Evolutionary conservation across 2,329 filamentous ascomycete species (phyloP).

Genomic region (Onygenales sp.): DNA sequence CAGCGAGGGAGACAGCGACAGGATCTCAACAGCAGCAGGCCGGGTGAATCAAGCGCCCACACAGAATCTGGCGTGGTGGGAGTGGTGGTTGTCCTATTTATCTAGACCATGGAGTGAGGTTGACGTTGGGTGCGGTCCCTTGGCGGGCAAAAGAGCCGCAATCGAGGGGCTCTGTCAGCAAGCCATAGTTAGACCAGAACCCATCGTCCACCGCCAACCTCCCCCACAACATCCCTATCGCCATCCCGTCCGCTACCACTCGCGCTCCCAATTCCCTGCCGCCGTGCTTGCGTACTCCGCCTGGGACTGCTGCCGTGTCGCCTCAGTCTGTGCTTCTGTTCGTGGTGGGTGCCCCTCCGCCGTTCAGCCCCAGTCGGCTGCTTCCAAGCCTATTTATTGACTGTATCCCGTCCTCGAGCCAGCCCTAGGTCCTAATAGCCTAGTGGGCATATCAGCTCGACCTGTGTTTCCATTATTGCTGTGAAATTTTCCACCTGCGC

Average conservation of each 20-base stretch:
- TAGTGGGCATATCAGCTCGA: background rate
- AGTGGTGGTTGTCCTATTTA: background rate
- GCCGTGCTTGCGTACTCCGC: background rate
- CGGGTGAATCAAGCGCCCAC: too few species aligned
- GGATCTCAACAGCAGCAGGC: too few species aligned
- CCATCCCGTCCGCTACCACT: background rate
- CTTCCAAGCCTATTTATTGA: background rate
- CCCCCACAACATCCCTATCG: background rate
- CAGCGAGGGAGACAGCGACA: too few species aligned
- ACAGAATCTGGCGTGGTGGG: background rate
- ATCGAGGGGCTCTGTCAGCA: conserved; percentile 1
- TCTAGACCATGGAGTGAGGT: background rate
- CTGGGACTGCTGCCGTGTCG: too few species aligned
- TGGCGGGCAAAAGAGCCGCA: background rate
- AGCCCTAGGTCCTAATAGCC: background rate
- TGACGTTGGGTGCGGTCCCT: background rate
- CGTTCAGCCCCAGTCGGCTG: too few species aligned
- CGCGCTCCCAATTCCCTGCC: background rate
- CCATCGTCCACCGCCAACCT: too few species aligned
- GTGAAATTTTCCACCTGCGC: background rate
- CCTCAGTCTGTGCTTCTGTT: too few species aligned
- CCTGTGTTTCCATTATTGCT: background rate
- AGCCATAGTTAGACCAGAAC: background rate
- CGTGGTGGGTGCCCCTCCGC: too few species aligned
- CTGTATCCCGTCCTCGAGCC: background rate